A percentile compares a stretch with the other conserved stretches of the same genome.
phyloP scores from a whole-genome alignment of 2,329 filamentous ascomycete genomes.

The Sarocladium kiliense region DNA sequence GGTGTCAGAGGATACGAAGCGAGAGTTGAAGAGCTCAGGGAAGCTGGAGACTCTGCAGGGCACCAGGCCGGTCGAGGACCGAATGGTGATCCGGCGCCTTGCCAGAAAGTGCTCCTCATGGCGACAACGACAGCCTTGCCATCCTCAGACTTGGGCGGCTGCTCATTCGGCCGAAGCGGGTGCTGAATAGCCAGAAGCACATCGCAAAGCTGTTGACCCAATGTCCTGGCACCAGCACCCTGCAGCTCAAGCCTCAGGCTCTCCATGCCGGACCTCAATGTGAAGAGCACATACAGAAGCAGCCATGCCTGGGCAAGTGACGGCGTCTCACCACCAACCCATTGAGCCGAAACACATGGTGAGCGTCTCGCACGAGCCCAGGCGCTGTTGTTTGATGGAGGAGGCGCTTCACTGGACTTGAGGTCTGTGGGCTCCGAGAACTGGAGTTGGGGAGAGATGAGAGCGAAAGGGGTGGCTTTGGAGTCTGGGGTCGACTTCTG shows the following conservation, averaged over 20 bases:
- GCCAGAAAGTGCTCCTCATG: slow-evolving; percentile 59
- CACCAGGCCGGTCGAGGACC: slow-evolving; percentile 60
- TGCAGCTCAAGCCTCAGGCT: slow-evolving; percentile 40
- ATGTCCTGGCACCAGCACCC: slow-evolving; percentile 29
- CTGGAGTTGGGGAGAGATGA: slow-evolving; percentile 30
- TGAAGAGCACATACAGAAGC: slow-evolving; percentile 47
- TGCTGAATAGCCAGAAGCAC: slow-evolving; percentile 46
- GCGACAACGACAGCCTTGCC: slow-evolving; percentile 33
- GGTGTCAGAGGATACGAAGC: slow-evolving; percentile 45
- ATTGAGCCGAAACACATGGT: slow-evolving; percentile 39
- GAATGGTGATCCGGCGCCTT: slow-evolving; percentile 63
- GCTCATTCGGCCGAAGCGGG: slow-evolving; percentile 27
- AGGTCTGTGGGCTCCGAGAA: slow-evolving; percentile 42
- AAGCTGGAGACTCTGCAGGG: slow-evolving; percentile 36
- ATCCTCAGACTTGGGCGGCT: slow-evolving; percentile 10
- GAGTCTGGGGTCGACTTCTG: slow-evolving; percentile 21
- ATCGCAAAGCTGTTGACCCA: slow-evolving; percentile 36
- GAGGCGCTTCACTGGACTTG: slow-evolving; percentile 43
- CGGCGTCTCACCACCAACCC: slow-evolving; percentile 35
- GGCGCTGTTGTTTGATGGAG: slow-evolving; percentile 48
- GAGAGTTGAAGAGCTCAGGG: slow-evolving; percentile 29
- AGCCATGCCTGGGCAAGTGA: slow-evolving; percentile 49
- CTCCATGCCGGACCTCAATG: slow-evolving; percentile 42
- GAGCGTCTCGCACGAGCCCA: slow-evolving; percentile 53
- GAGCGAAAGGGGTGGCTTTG: slow-evolving; percentile 22